A percentile compares a stretch with the other conserved stretches of the same genome.
These are phyloP conservation scores for Suhomyces bribrorum DNA, from an alignment of 1,139 yeast genomes.

Conservation along the genomic window DNA sequence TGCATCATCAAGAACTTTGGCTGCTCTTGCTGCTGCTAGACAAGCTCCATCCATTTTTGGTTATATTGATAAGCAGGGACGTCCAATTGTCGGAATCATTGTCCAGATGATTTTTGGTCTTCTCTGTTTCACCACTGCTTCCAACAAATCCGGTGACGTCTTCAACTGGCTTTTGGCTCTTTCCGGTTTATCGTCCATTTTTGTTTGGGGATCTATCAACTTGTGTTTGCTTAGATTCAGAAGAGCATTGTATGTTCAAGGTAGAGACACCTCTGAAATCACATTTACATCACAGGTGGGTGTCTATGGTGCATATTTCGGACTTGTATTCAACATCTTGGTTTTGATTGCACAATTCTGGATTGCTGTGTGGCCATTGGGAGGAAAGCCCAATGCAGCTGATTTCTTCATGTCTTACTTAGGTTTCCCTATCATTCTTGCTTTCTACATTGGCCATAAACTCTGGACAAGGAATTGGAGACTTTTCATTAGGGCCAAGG, in stretches of 20 bases:
- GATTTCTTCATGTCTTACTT: constrained; percentile 55
- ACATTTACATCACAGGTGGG: constrained; percentile 35
- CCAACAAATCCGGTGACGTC: constrained; percentile 30
- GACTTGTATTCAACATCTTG: constrained; percentile 27
- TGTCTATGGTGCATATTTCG: constrained; percentile 32
- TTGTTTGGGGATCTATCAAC: constrained; percentile 39
- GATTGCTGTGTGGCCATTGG: constrained; percentile 43
- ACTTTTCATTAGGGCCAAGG: constrained; percentile 39
- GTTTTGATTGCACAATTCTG: constrained; percentile 44
- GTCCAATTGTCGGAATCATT: constrained; percentile 69
- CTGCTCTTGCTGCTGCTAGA: constrained; percentile 79
- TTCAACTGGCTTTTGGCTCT: constrained; percentile 40
- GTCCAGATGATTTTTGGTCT: constrained; percentile 48
- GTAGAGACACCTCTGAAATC: constrained; percentile 34
- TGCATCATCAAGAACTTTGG: constrained; percentile 78
- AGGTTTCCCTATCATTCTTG: constrained; percentile 53
- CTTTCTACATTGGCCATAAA: constrained; percentile 53
- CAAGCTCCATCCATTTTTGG: constrained; percentile 73
- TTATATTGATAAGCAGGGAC: constrained; percentile 71
- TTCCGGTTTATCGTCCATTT: constrained; percentile 37
- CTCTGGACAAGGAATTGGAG: constrained; percentile 45
- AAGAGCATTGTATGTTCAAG: constrained; percentile 33
- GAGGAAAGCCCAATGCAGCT: constrained; percentile 32
- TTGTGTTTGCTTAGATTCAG: constrained; percentile 39
- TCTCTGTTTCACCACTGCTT: constrained; percentile 41